Base-by-base conservation (phyloP, 176 grass and related monocot species). In the Oryza coarctata region DNA sequence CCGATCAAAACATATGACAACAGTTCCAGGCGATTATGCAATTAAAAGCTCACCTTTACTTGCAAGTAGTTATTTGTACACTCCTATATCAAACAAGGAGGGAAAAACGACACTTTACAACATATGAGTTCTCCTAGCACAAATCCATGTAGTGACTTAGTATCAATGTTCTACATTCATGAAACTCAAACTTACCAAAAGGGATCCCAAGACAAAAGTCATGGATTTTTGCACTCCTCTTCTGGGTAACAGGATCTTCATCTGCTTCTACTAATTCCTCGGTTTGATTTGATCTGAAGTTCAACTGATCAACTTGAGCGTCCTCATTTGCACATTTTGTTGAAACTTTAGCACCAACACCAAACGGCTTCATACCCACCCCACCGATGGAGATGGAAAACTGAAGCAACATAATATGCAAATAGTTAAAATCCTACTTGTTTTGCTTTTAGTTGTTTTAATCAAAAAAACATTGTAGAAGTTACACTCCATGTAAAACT, bases 181-280 rank as follows among this genome's bases (percentile, higher is more conserved):
- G 26, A 76, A 49, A 50, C 5, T 40, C 14, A 5, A 26, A 76
- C 92, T 85, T 91, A 94, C 92, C 92, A 2, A 91, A 94, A 70
- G 92, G 92, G 55, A 94, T 91, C 29, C 89, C 92, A 22, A 94
- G 20, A 70, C 92, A 94, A 83, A 94, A 94, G 43, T 91, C 89
- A 87, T 89, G 92, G 22, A 94, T 91, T 75, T 89, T 94, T 57
- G 92, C 86, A 77, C 86, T 85, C 65, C 83, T 88, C 68, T 89
- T 89, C 15, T 71, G 74, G 9, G 55, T 47, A 80, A 38, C 33
- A 58, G 73, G 77, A 61, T 87, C 68, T 34, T 82, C 32, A 41
- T 62, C 75, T 41, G 9, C 29, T 12, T 44, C 64, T 57, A 83
- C 32, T 27, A 39, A 75, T 77, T 86, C 79, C 27, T 79, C 64